A percentile compares a stretch with the other conserved stretches of the same genome.
Conservation (phyloP, 805 yeast species). For the Spencermartinsiella europaea region DNA sequence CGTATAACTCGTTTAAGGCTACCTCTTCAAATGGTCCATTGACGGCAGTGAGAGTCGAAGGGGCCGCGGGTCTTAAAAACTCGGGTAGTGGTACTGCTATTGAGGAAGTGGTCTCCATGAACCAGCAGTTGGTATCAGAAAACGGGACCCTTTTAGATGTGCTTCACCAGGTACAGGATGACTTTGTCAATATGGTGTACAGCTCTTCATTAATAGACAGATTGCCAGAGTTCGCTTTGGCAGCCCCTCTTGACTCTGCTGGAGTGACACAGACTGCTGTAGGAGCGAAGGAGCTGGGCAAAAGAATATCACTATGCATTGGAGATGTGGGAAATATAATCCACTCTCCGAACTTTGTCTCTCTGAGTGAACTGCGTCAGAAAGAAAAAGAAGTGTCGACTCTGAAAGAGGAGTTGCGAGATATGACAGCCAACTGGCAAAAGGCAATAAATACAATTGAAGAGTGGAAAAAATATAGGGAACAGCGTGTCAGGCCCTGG, state of each 20-base stretch:
- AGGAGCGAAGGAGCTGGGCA: constrained; percentile 11
- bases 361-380: constrained; percentile 14
- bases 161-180: constrained; percentile 12
- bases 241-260: constrained; percentile 5
- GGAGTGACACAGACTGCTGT: constrained; percentile 11
- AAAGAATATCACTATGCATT: constrained; percentile 11
- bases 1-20: constrained; percentile 11
- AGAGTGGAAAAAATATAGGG: constrained; percentile 24
- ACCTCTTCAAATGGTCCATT: neutral
- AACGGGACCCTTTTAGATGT: constrained; percentile 16
- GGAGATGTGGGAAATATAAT: constrained; percentile 13
- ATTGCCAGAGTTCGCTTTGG: constrained; percentile 10
- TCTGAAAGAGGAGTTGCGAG: constrained; percentile 18
- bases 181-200: constrained; percentile 7
- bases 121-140: constrained; percentile 15
- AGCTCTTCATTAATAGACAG: neutral
- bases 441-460: constrained; percentile 25
- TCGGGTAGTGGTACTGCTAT: neutral
- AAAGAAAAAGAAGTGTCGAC: constrained; percentile 17
- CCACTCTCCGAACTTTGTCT: constrained; percentile 19
- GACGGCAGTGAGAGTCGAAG: too few relatives aligned
- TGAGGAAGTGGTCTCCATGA: constrained; percentile 7
- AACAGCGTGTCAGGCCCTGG: neutral
- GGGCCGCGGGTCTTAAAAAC: neutral
- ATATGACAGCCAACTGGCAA: constrained; percentile 23